Base-by-base conservation (phyloP, 2,329 filamentous ascomycete species). In the Juglanconis sp. region DNA sequence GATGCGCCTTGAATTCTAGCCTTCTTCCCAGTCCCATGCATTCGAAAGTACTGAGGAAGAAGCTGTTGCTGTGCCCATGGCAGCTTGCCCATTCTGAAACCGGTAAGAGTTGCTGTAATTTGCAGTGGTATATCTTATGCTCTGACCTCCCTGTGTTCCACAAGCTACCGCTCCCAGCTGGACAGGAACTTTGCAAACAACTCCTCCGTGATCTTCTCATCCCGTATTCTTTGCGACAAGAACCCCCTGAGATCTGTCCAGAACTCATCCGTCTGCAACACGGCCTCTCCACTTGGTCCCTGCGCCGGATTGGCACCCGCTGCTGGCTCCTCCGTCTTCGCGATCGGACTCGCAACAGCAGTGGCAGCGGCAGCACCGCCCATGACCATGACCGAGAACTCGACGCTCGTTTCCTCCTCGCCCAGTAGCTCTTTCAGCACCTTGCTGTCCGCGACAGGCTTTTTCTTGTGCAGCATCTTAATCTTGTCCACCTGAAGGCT, bases 231-330 rank as follows among this genome's bases (percentile, higher is more conserved):
- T 77, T 93, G 90, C 69, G 86, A 77, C 72, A 99, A 72, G 74
- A 94, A 98, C 0, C 84, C 89, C 70, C 87, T 86, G 64, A 99
- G 74, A 77, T 98, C 95, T 8, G 76, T 76, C 95, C 95, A 99
- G 71, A 99, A 99, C 58, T 83, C 87, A 6, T 88, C 84, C 11
- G 85, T 88, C 69, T 84, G 77, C 65, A 96, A 71, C 24, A 89
- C 81, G 34, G 84, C 83, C 57, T 75, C 76, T 38, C 83, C 83
- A 65, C 82, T 86, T n/a, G 79, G 73, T 3, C 77, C 80, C 65
- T 82, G 79, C 56, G 81, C 81, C 47, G 76, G 78, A 50, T 74
- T 75, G 8, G 72, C 66, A 38, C 72, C 77, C 53, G 75, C 72
- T 9, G 60, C 68, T n/a, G 67, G 64, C 65, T 77, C 78, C 42